Evolutionary conservation across 768 basidiomycete genomes (phyloP), one percentile per base, ranked within the genome.

Genomic region (Macrolepiota albuminosa): DNA sequence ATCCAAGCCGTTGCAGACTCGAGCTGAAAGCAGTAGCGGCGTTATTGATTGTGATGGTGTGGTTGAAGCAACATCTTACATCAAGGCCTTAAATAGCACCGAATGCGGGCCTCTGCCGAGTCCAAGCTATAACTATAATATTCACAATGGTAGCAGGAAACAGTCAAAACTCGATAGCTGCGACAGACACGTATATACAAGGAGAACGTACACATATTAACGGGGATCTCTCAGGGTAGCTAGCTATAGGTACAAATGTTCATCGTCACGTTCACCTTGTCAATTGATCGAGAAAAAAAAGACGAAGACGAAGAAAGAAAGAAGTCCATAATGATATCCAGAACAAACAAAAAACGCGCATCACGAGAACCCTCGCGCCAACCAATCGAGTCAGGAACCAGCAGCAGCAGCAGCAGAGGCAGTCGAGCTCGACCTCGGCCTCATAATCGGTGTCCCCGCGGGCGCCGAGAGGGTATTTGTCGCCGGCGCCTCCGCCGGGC

Each of bases 1-100:
- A 60, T 45, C 46, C 64, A 13, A 61, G 46, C 37, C 33, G 39
- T 10, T 26, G 45, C 3, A 65, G 21, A 14, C 47, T 52, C 5
- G 53, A n/a, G 34, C 54, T 52, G 37, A 61, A 39, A 18, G 61
- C 14, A 21, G 26, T 8, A 26, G 56, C 60, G 9, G 50, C 45
- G 9, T 24, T 33, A 24, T 4, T 16, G 31, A 46, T 16, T 33
- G 14, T 13, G 14, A 21, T 21, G 2, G 33, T 4, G 4, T 34
- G 21, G 21, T 4, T 4, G 33, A 34, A 34, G 8, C 8, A 4
- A 34, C 11, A 39, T 39, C 13, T 13, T 1, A 1, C 37, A 34
- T 40, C 16, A 40, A 40, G 18, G 40, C 33, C 8, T 34, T 34
- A 4, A 34, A 34, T 21, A 21, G 21, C 21, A 34, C 33, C 33